Conservation (phyloP, 371 early-diverging fungal genomes). For the Phascolomyces articulosus region DNA sequence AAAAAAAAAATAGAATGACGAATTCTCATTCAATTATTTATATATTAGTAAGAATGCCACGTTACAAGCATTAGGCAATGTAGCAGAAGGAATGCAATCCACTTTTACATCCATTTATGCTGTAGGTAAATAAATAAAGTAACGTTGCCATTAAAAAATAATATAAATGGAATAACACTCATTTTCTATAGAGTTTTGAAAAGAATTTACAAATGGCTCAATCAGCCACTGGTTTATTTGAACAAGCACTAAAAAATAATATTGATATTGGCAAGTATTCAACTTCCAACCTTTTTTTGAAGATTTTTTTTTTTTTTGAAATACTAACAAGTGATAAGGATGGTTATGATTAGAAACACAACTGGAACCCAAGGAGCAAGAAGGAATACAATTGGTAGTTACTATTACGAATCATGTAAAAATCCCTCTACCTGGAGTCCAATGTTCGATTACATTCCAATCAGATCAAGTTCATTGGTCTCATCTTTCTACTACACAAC, state of each 20-base stretch:
- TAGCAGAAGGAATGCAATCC: background rate
- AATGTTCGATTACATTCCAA: slow-evolving; percentile 13
- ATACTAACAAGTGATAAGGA: too few species aligned
- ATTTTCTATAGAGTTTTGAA: background rate
- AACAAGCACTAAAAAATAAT: background rate
- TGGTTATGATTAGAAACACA: slow-evolving; percentile 10
- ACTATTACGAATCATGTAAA: slow-evolving; percentile 16
- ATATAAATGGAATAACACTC: too few species aligned
- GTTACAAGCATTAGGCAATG: background rate
- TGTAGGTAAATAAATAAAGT: background rate
- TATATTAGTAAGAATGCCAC: background rate
- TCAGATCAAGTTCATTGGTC: background rate
- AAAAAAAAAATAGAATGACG: too few species aligned
- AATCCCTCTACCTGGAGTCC: slow-evolving; percentile 13
- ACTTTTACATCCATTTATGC: background rate
- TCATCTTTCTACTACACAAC: background rate
- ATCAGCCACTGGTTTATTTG: background rate
- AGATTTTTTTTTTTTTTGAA: too few species aligned
- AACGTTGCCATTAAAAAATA: background rate
- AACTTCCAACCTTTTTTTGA: background rate
- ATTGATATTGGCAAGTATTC: background rate
- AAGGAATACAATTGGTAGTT: slow-evolving; percentile 12
- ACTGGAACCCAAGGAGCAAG: slow-evolving; percentile 11
- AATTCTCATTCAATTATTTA: too few species aligned
- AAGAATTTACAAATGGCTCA: background rate